Base-by-base conservation (phyloP, 352 stramenopile species). In the Phytophthora gonapodyides region DNA sequence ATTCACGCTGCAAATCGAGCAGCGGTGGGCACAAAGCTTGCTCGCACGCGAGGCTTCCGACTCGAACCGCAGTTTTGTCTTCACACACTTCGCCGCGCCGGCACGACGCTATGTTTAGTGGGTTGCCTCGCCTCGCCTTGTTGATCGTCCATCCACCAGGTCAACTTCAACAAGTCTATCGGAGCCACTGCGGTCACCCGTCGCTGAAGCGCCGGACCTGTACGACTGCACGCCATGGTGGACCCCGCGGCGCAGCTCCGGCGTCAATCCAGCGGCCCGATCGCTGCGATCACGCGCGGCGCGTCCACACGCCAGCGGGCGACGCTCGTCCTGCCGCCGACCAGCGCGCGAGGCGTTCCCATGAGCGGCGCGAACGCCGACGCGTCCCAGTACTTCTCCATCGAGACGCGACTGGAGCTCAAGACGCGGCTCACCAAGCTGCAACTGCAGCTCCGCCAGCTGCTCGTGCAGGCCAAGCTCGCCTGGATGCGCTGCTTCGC, bases 401-500 rank as follows among this genome's bases (percentile, higher is more conserved):
- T 91, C 47, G 77, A 90, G 65, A 88, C 75, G 45, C 73, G 79
- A 1, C 47, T 83, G 13, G 69, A 84, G 40, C 71, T 87, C 40
- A 79, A 80, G 45, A 55, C 81, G 31, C 67, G 68, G 5, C 67
- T 90, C 4, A 43, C 38, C 4, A 64, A 49, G 11, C 61, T 87
- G 30, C 80, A 88, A 41, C 36, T 52, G 6, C 54, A 76, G 33
- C 70, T 89, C 9, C 50, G 57, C 7, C 56, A 60, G 10, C 57
- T 87, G 37, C 60, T 91, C 3, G 55, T 89, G n/a, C 71, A 76
- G 34, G 59, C 63, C 24, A 87, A 88, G 42, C 54, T 89, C 35
- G 77, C 76, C 21, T 89, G 80, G 78, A 87, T 89, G 80, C 71
- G 75, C 49, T 89, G 80, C 58, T 85, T 63, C 40, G 34, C 50